Evolutionary conservation across 2,329 filamentous ascomycete genomes (phyloP), one percentile per base, ranked within the genome.

Genomic region (Arthrinium puccinioides): DNA sequence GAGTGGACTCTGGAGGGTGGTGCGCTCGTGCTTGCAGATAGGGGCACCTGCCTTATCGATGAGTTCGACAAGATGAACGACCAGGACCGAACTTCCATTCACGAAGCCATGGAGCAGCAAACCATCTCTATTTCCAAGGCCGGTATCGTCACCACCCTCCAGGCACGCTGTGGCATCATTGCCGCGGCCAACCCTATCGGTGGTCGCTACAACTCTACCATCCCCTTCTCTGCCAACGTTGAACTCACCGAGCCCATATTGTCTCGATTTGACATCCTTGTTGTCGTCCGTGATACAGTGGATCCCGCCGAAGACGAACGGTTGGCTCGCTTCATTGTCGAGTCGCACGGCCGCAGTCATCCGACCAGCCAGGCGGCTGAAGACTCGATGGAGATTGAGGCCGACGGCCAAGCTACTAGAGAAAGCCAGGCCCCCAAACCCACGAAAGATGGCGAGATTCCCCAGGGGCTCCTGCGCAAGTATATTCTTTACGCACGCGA

Each of bases 1-100:
- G 92, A 98, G 64, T 98, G 92, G 90, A 97, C 92, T 6, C 70
- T 98, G 3, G 92, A 98, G 65, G 92, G 92, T 45, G 92, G 92
- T 55, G 92, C 92, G 4, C 72, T 98, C 9, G 92, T 98, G 53
- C 77, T 98, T 39, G 92, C 92, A 13, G 92, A 98, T 59, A 84
- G 87, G 47, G 92, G 92, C 27, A 95, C 87, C 13, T 97, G 92
- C 55, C 72, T 98, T 21, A 98, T 98, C 45, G 92, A 98, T 53
- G 92, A 98, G 63, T 98, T 98, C 53, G 92, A 98, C 75, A 98
- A 98, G 73, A 98, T 98, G 92, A 97, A 97, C 60, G 92, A 98
- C 59, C 88, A 97, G 57, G 92, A 98, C 61, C 80, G 92, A 47
- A 97, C 92, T 1, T 95, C 88, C 7, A 98, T 98, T 50, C 92